Evolutionary conservation across 2,329 filamentous ascomycete species (phyloP).

Genomic region (Botrytis cinerea): DNA sequence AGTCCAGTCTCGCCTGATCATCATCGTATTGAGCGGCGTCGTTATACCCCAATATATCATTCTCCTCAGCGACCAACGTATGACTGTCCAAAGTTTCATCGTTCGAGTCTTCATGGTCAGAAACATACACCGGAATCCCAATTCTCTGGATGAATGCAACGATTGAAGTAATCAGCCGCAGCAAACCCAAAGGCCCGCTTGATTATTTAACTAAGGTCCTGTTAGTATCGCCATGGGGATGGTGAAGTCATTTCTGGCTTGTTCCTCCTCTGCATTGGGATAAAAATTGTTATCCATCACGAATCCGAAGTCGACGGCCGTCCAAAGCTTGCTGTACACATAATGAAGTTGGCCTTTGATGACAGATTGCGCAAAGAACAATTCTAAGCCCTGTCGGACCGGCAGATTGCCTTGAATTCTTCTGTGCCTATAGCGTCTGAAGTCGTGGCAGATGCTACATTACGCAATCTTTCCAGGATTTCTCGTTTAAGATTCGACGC

Average conservation of each 20-base stretch:
- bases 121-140: not conserved
- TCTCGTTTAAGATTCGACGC: not conserved
- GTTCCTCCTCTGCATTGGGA: not conserved
- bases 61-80: too few relatives aligned
- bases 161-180: not conserved
- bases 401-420: not conserved
- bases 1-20: too few relatives aligned
- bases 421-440: not conserved
- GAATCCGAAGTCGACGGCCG: not conserved
- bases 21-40: too few relatives aligned
- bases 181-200: not conserved
- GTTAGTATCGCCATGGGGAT: too few relatives aligned
- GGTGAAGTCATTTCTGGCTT: not conserved
- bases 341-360: not conserved
- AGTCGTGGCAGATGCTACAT: not conserved
- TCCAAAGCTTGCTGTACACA: not conserved
- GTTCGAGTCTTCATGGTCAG: not conserved
- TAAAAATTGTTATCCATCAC: not conserved
- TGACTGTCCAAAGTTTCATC: not conserved
- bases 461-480: not conserved
- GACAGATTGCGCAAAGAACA: not conserved
- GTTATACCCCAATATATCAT: too few relatives aligned
- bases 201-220: not conserved
- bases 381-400: not conserved
- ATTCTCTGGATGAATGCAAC: not conserved